Conservation (phyloP, 2,329 filamentous ascomycete genomes). For the Talaromyces sp. region DNA sequence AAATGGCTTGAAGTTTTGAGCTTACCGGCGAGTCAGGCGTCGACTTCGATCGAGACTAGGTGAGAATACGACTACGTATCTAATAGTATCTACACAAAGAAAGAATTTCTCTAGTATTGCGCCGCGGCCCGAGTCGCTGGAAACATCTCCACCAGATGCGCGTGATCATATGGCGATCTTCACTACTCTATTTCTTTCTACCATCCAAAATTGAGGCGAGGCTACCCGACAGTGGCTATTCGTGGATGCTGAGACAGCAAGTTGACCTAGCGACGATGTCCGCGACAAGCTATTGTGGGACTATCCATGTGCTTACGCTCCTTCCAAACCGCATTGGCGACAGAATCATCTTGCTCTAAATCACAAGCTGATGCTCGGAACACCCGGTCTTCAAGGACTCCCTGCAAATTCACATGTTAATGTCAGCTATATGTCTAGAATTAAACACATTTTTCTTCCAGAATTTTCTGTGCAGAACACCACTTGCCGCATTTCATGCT, state of each 20-base stretch:
- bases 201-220: not conserved
- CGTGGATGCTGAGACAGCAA: not conserved
- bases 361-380: not conserved
- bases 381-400: not conserved
- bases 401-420: not conserved
- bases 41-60: not conserved
- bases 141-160: not conserved
- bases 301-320: not conserved
- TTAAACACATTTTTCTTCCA: not conserved
- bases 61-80: not conserved
- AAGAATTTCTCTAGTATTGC: not conserved
- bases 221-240: not conserved
- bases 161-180: not conserved
- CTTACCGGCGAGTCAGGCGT: not conserved
- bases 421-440: not conserved
- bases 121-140: too few species aligned
- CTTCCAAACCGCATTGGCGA: not conserved
- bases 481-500: not conserved
- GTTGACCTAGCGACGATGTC: not conserved
- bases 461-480: not conserved
- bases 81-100: not conserved
- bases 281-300: not conserved
- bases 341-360: not conserved
- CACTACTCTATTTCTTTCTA: not conserved
- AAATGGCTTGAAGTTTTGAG: too few species aligned